Percentiles rank a stretch among this genome's conserved stretches.
phyloP scores from a whole-genome alignment of 768 basidiomycete species.

The Pisolithus tinctorius region DNA sequence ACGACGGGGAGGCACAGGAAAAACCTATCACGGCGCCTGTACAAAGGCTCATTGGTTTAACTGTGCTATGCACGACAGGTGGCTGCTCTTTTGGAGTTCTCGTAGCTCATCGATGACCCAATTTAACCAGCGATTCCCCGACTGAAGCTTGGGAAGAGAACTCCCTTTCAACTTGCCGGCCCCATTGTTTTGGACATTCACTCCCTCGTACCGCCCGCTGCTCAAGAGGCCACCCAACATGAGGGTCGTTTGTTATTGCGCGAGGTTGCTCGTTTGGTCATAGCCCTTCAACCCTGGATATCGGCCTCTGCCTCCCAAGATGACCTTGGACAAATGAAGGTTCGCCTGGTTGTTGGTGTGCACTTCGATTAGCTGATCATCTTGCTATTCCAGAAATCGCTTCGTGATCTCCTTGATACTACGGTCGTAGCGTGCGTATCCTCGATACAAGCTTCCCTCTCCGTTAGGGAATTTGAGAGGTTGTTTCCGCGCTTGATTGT shows the following conservation, averaged over 20 bases:
- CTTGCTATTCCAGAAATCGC: conserved; percentile 18
- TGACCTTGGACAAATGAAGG: conserved; percentile 14
- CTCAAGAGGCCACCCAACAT: conserved; percentile 7
- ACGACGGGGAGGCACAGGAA: conserved; percentile 11
- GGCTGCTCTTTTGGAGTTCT: not conserved
- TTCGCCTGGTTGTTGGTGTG: not conserved
- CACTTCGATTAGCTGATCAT: not conserved
- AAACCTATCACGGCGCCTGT: conserved; percentile 6
- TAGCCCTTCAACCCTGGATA: conserved; percentile 13
- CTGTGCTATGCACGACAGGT: conserved; percentile 19
- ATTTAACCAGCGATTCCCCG: conserved; percentile 18
- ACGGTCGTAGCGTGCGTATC: conserved; percentile 29
- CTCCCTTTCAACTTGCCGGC: conserved; percentile 14
- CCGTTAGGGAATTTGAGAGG: conserved; percentile 39
- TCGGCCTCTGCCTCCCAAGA: not conserved
- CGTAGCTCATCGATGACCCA: not conserved
- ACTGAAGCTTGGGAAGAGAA: conserved; percentile 17
- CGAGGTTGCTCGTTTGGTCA: conserved; percentile 13
- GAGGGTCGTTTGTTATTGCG: conserved; percentile 16
- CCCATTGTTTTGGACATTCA: conserved; percentile 13
- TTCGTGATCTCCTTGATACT: conserved; percentile 29
- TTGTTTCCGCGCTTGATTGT: conserved; percentile 41
- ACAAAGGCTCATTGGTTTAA: conserved; percentile 12
- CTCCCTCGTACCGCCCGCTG: conserved; percentile 11
- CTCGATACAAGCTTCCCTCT: conserved; percentile 37